Conservation (phyloP, 441 rosid genomes). For the Aleurites moluccanus region DNA sequence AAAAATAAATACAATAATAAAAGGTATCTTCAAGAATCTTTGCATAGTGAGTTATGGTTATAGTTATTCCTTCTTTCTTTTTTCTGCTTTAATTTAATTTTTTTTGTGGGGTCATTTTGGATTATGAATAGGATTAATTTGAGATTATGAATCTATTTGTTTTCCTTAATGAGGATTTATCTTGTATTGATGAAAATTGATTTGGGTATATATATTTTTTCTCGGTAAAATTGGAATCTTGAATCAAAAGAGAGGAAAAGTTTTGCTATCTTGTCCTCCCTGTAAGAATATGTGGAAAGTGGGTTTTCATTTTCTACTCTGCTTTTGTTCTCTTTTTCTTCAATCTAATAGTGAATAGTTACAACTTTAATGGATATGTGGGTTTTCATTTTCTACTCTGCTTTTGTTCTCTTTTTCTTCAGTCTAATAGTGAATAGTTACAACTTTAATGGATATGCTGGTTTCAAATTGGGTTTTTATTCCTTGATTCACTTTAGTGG, state of each 20-base stretch:
- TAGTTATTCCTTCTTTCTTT: background rate
- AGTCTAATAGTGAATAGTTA: constrained; percentile 18
- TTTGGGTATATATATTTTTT: constrained; percentile 12
- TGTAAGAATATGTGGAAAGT: constrained; percentile 38
- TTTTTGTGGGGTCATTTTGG: background rate
- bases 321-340: background rate
- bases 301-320: constrained; percentile 11
- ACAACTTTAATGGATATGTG: constrained; percentile 24
- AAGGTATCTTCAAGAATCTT: constrained; percentile 23
- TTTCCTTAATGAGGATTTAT: background rate
- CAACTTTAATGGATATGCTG: constrained; percentile 24
- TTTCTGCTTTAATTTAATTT: constrained; percentile 3
- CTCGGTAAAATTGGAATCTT: constrained; percentile 24
- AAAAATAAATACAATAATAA: background rate
- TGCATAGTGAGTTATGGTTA: background rate
- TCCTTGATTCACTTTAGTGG: constrained; percentile 27
- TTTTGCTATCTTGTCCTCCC: constrained; percentile 23
- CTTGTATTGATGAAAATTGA: background rate
- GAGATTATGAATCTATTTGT: background rate
- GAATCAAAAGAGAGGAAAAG: constrained; percentile 38
- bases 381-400: constrained; percentile 8
- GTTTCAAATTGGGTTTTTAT: constrained; percentile 30
- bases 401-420: background rate
- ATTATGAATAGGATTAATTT: background rate
- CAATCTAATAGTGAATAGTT: constrained; percentile 15